Evolutionary conservation across 2,329 filamentous ascomycete species (phyloP).

Genomic region (Acrocalymma vagum): DNA sequence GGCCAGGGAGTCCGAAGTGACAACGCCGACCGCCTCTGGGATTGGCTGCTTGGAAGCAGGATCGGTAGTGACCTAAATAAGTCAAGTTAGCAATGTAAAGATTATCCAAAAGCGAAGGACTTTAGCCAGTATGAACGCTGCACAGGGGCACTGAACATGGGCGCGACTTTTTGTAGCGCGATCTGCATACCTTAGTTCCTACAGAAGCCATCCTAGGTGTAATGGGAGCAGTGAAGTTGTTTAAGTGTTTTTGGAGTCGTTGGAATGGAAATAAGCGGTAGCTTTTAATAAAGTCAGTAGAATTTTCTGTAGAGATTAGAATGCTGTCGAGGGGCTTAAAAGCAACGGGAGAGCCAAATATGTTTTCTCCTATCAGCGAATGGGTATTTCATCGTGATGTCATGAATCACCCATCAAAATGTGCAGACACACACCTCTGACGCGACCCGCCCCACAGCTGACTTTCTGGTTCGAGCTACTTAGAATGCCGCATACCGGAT

Average conservation of each 20-base stretch:
- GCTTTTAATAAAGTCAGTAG: not conserved
- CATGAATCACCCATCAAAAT: not conserved
- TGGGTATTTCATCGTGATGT: too few species aligned
- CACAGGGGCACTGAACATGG: not conserved
- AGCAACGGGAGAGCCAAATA: too few species aligned
- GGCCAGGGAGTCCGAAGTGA: constrained; percentile 76
- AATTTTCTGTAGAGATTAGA: constrained; percentile 6
- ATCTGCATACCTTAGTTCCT: constrained; percentile 9
- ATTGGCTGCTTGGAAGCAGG: constrained; percentile 55
- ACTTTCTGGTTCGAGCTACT: too few species aligned
- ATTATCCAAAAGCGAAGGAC: too few species aligned
- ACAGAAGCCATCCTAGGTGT: constrained; percentile 10
- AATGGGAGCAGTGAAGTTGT: too few species aligned
- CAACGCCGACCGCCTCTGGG: constrained; percentile 69
- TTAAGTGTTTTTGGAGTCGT: not conserved
- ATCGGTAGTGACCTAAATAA: constrained; percentile 56
- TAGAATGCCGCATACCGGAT: too few species aligned
- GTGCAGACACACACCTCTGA: constrained; percentile 2
- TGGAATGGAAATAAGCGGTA: not conserved
- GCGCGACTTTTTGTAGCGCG: not conserved
- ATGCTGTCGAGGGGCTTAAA: too few species aligned
- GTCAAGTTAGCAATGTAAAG: constrained; percentile 14
- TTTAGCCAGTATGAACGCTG: not conserved
- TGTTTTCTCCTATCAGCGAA: too few species aligned
- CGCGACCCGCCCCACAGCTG: too few species aligned